Evolutionary conservation across 805 yeast species (phyloP), one percentile per base, ranked within the genome.

Genomic region (Clavispora carvajalis): DNA sequence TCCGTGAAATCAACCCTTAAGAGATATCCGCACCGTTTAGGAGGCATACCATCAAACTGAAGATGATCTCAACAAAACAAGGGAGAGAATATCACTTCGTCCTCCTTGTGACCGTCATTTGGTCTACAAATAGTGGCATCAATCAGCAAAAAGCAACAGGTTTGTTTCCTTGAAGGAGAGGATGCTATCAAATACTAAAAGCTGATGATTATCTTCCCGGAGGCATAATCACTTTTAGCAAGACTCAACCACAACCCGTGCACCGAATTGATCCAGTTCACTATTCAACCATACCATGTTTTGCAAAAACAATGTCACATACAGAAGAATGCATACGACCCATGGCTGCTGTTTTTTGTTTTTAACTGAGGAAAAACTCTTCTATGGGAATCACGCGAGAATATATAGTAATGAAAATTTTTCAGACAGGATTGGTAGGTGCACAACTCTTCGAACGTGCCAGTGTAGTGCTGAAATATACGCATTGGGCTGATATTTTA

Each of bases 321-420:
- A 85, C 95, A 73, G 85, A 77, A 77, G 96, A 85, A 88, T 91
- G 98, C 90, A 91, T 82, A 80, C 99, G 96, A 90, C 95, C 99
- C 99, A 91, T 91, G 72, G 79, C 85, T 81, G 74, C 65, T 69
- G 71, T 62, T 70, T 67, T 61, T 58, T 54, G 47, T 41, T 46
- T 12, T 28, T 15, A 38, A 22, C 7, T 19, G 34, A 25, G 16
- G 39, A 41, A 33, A 36, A 55, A 47, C 34, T 51, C 48, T 22
- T 23, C 23, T 22, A 34, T 24, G 43, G 37, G 33, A 30, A 5
- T 9, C 17, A 18, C 13, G 28, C 34, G 28, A 22, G 9, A 19
- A 38, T 45, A 46, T 46, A 48, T 48, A 46, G 39, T 40, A 33
- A 25, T 36, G 43, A 47, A 53, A 56, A 58, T 52, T 44, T 54